phyloP scores from a whole-genome alignment of 306 rosid genomes.

The Cotoneaster glaucophyllus region DNA sequence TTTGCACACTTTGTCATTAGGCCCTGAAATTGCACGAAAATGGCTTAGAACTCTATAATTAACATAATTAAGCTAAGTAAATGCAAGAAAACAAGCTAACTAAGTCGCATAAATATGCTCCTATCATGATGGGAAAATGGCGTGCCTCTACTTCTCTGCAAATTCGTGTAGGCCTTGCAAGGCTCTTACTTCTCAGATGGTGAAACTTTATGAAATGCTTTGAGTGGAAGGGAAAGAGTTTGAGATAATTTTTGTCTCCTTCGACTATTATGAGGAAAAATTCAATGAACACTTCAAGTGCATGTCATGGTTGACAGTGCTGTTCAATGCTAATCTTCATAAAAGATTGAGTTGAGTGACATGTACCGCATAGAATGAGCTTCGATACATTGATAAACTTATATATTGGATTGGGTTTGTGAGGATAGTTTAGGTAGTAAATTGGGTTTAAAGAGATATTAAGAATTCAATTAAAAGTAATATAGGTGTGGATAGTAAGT shows the following conservation, averaged over 20 bases:
- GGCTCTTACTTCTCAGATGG: conserved; percentile 59
- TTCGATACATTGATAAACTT: too few relatives aligned
- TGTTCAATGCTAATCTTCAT: conserved; percentile 48
- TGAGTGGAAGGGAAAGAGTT: conserved; percentile 40
- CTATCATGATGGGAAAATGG: conserved; percentile 62
- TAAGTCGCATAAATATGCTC: too few relatives aligned
- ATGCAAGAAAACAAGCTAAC: too few relatives aligned
- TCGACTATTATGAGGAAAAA: conserved; percentile 50
- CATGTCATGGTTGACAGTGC: conserved; percentile 81
- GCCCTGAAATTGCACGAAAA: too few relatives aligned
- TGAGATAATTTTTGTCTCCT: conserved; percentile 71
- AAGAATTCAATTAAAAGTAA: too few relatives aligned
- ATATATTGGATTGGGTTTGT: too few relatives aligned
- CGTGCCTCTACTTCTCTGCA: conserved; percentile 73
- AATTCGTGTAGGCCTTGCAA: conserved; percentile 91
- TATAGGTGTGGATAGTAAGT: too few relatives aligned
- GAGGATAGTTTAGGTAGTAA: too few relatives aligned
- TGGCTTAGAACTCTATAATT: too few relatives aligned
- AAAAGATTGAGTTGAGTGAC: conserved; percentile 52
- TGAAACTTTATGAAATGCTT: conserved; percentile 51
- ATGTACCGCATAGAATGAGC: conserved; percentile 30
- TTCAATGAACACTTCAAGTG: conserved; percentile 53
- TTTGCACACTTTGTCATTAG: too few relatives aligned
- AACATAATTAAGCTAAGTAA: too few relatives aligned
- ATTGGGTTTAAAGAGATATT: too few relatives aligned